Evolutionary conservation across 2,329 filamentous ascomycete species (phyloP), one percentile per base, ranked within the genome.

Genomic region (Didymella glomerata): DNA sequence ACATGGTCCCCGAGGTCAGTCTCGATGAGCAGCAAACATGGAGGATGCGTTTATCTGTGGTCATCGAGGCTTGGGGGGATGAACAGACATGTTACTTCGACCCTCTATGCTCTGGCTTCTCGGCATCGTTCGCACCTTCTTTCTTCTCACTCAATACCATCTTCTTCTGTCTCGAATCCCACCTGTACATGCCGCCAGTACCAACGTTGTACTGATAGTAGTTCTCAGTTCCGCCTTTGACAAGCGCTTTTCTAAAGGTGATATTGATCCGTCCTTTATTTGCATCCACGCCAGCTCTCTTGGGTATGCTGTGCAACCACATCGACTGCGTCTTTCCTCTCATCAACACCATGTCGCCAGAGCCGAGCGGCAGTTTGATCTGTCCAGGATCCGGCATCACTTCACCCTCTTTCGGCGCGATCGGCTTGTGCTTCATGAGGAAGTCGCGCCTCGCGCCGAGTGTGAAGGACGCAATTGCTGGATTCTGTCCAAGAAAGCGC

Each of bases 201-300:
- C 91, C 90, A 49, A 93, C 89, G 77, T 94, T 94, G 77, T 94
- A 94, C 70, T 87, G 86, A 75, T 94, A 93, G 75, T 94, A 93
- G 75, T 94, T 94, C 68, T 92, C 88, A 27, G 90, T 93, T 1
- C 90, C 90, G 3, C 81, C 89, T 65, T 84, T 89, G 22, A 90
- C 82, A 81, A 92, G 83, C 22, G 89, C 91, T 65, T 83, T 84
- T 27, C 91, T 81, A 71, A 93, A 92, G 0, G 91, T 94, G 63
- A 94, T 93, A 70, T 94, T 94, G 66, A 84, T 83, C 24, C 86
- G 85, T 28, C 89, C 88, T 49, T 83, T 83, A 28, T 83, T 84
- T 44, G 85, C 86, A 72, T 83, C 82, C 8, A 83, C 86, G 2
- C 88, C 88, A 38, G 85, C 88, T 20, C 90, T 79, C 75, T 93